Conservation (phyloP, 306 rosid species). For the Vicia faba region DNA sequence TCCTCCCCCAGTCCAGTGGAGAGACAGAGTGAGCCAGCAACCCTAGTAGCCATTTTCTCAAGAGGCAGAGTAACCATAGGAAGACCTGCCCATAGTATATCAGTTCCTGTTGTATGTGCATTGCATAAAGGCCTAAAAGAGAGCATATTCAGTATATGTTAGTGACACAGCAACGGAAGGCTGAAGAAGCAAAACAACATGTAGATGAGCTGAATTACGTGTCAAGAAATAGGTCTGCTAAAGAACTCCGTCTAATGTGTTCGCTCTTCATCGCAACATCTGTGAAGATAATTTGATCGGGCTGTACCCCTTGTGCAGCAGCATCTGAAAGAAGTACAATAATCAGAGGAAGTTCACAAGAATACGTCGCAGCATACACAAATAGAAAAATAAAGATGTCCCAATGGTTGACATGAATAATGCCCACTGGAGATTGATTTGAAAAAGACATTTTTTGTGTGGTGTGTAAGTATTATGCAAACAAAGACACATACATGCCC, state of each 20-base stretch:
- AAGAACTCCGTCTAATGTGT: conserved; percentile 90
- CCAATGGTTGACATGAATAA: background rate
- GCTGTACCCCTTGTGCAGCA: conserved; percentile 80
- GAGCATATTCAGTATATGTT: conserved; percentile 29
- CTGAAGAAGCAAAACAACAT: background rate
- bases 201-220: conserved; percentile 50
- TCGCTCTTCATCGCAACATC: conserved; percentile 97
- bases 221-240: conserved; percentile 96
- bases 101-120: conserved; percentile 99
- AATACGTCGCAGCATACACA: background rate
- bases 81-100: conserved; percentile 94
- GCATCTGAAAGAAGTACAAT: conserved; percentile 64
- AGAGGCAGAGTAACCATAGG: conserved; percentile 98
- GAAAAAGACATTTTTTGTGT: background rate
- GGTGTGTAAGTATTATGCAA: background rate
- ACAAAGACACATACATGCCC: conserved; percentile 63
- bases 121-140: conserved; percentile 88
- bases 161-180: background rate
- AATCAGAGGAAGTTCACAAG: conserved; percentile 8
- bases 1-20: conserved; percentile 93
- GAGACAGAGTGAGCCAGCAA: conserved; percentile 96
- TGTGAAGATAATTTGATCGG: conserved; percentile 93
- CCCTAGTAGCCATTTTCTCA: conserved; percentile 98
- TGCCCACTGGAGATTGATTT: background rate
- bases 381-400: background rate